Evolutionary conservation across 176 grass and related monocot genomes (phyloP), one percentile per base, ranked within the genome.

Genomic region (Thalia dealbata): DNA sequence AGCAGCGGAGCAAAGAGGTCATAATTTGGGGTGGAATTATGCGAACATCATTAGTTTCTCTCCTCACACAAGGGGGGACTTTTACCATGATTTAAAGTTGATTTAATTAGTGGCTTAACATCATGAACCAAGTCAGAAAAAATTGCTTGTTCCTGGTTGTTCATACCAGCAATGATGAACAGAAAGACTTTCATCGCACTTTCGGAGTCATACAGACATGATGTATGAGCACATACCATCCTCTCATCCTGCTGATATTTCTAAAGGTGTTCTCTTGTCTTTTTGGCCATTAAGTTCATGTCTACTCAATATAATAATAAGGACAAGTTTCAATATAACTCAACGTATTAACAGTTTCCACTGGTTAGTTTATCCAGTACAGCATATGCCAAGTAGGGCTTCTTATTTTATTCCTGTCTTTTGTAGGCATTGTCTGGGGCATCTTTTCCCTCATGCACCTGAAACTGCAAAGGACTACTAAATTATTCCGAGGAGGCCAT

Each of bases 401-500:
- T 62, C 52, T 79, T 71, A 79, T 71, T 71, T 61, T 79, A 62
- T 16, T 61, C 42, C 67, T 71, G 55, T 62, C 67, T 30, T 79
- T 62, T 71, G 67, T 79, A 71, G 77, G 54, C 55, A 27, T 41
- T 79, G 30, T 71, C 67, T 61, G 77, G 54, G 77, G 54, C 77
- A 79, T 79, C 77, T 79, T 71, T 71, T 68, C 52, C 18, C 77
- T 79, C 54, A 79, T 79, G 77, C 77, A 71, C 67, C 55, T 71
- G 50, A 71, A 48, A 62, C 54, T 71, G 66, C 64, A 46, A 12
- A 61, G 67, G 76, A 29, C 22, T 29, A 79, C 16, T 79, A 79
- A 79, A 71, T 22, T 79, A 79, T 79, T 79, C 32, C 32, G 75
- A 15, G 21, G 25, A 65, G 48, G 38, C 19, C 9, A 23, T 30